Evolutionary conservation across 305 asterid genomes (phyloP), one percentile per base, ranked within the genome.

Genomic region (Fraxinus platypoda): DNA sequence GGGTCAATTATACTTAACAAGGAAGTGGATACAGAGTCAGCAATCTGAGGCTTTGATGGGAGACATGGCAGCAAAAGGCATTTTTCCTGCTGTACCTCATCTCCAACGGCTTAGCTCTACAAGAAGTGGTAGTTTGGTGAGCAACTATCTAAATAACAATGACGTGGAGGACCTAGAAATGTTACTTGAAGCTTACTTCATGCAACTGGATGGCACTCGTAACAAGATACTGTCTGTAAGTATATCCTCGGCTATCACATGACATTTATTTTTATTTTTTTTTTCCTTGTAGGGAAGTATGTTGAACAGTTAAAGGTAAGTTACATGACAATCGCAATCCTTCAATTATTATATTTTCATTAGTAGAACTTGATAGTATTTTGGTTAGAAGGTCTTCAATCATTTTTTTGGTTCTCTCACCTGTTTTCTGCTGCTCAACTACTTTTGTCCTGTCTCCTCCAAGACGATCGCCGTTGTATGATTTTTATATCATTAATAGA

Each of bases 151-250:
- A 9, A 85, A 92, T 83, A 93, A 90, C 79, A 75, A 87, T 71
- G 97, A 94, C 83, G 98, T 94, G 78, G 99, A 96, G 89, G 99
- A 94, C 88, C 88, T 93, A 13, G 98, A 96, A 84, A 96, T 96
- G 99, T 87, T 96, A 92, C 97, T 96, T 3, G 98, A 94, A 86
- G 98, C 98, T 83, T 96, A 94, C 86, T 94, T 96, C 90, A 88
- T 90, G 94, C 98, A 94, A 86, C 81, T 96, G 88, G 98, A 94
- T 87, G 98, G 98, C 80, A 96, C 94, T 66, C 98, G 97, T 37
- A 93, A 93, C 90, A 96, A 94, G 86, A 96, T 96, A 83, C 88
- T 96, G 15, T 94, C 98, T 23, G 98, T 93, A 81, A 92, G 98
- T 57, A 57, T 57, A 6, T n/a, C 68, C 9, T 57, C 0, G 23